A percentile compares a stretch with the other conserved stretches of the same genome.
Evolutionary conservation across 768 basidiomycete genomes (phyloP).

Genomic region (Flagelloscypha sp.): DNA sequence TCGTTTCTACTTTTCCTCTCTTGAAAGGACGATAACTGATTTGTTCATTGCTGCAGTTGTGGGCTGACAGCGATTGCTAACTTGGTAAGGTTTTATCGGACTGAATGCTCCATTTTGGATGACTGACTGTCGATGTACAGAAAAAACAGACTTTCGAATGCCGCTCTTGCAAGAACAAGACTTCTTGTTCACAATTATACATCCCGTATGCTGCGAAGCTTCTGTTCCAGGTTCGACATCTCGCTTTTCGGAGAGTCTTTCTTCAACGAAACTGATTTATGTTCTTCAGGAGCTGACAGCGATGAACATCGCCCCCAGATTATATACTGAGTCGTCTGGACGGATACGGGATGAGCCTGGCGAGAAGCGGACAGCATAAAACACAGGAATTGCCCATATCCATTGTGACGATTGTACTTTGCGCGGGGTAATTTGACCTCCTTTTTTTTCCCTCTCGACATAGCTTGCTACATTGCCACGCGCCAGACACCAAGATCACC

Average conservation of each 20-base stretch:
- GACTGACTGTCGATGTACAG: constrained; percentile 22
- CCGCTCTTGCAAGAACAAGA: constrained; percentile 95
- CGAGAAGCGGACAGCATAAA: no score
- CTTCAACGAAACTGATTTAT: constrained; percentile 3
- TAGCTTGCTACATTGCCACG: no score
- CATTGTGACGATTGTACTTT: background rate
- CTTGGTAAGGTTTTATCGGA: constrained; percentile 46
- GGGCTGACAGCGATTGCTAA: constrained; percentile 97
- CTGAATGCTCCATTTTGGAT: constrained; percentile 2
- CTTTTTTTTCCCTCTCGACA: no score
- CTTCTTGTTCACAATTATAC: constrained; percentile 82
- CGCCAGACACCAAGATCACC: no score
- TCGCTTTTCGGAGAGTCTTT: background rate
- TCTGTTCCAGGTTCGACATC: constrained; percentile 72
- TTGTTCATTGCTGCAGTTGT: constrained; percentile 44
- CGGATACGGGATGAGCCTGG: constrained; percentile 76
- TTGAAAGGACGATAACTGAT: constrained; percentile 7
- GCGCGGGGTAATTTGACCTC: background rate
- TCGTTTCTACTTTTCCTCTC: constrained; percentile 23
- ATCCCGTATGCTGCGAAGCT: constrained; percentile 97
- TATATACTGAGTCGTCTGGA: constrained; percentile 82
- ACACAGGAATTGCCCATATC: background rate
- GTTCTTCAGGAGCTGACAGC: constrained; percentile 77
- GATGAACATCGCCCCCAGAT: constrained; percentile 88
- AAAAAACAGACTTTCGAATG: constrained; percentile 99